Conservation (phyloP, 2,329 filamentous ascomycete species). For the Diplodia seriata region DNA sequence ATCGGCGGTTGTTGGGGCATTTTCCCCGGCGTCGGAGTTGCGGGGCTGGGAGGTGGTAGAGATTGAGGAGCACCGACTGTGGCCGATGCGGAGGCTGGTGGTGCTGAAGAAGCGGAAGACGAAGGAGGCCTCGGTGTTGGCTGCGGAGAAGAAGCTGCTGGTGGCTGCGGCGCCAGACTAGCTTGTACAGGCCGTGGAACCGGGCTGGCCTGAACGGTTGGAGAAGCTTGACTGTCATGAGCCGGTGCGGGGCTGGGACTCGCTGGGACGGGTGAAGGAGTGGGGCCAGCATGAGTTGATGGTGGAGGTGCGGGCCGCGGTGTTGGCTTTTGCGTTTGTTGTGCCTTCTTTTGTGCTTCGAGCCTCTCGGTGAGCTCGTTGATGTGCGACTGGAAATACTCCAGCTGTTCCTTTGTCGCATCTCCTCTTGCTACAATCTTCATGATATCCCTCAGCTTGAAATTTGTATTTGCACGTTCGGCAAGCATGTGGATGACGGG, state of each 20-base stretch:
- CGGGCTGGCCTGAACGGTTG: background rate
- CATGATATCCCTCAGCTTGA: conserved; percentile 78
- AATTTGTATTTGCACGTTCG: conserved; percentile 75
- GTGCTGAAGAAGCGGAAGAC: background rate
- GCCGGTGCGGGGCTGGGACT: conserved; percentile 6
- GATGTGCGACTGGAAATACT: conserved; percentile 80
- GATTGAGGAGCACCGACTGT: background rate
- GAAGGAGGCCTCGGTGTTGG: background rate
- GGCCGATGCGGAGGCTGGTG: conserved; percentile 18
- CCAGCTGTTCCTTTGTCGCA: conserved; percentile 73
- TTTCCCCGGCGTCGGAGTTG: conserved; percentile 7
- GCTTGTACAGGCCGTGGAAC: background rate
- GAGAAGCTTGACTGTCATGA: background rate
- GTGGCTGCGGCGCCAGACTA: background rate
- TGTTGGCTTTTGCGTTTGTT: conserved; percentile 14
- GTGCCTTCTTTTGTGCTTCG: conserved; percentile 47
- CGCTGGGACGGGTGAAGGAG: background rate
- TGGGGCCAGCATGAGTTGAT: background rate
- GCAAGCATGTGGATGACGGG: conserved; percentile 83
- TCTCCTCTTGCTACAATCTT: conserved; percentile 80
- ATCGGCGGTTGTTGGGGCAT: conserved; percentile 32
- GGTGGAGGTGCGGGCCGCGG: conserved; percentile 11
- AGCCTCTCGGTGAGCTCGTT: conserved; percentile 72
- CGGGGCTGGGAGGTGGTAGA: background rate
- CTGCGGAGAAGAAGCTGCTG: background rate